Base-by-base conservation (phyloP, 2,329 filamentous ascomycete genomes). In the Nakataea oryzae region DNA sequence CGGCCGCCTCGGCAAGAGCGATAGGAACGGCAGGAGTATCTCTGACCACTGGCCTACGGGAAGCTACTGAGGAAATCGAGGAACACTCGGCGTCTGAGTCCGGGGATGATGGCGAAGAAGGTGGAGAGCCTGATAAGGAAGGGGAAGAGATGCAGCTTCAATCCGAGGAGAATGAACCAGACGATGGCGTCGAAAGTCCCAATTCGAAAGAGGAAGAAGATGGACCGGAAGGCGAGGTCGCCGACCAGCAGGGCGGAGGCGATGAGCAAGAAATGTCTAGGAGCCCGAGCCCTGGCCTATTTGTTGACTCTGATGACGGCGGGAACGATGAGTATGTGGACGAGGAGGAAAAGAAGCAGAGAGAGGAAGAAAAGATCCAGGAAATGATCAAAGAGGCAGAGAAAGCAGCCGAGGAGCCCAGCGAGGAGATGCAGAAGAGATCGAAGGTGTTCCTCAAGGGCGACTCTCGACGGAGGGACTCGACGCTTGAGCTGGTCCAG, bases 401-500 rank as follows among this genome's bases (percentile, higher is more conserved):
- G 58, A 66, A 66, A 14, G 58, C 66, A 5, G 62, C 63, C n/a
- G 63, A 66, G 3, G 65, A 65, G 21, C 61, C 66, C 8, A 72
- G 70, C n/a, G 74, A 76, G 59, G 75, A 78, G 28, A 70, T 71
- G 21, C 69, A 77, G 56, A 76, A 74, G 66, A 76, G 77, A 17
- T 74, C 72, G 11, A 69, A 74, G 32, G 68, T 70, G 61, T 75
- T 85, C 14, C 72, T 88, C 41, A 86, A 83, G 68, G 78, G 81
- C 17, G 72, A 76, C n/a, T 73, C 76, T 2, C 83, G 73, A 67
- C 80, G 81, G 62, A 88, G 86, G 68, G 79, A 86, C 65, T 77
- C 80, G 7, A 88, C 84, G 1, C 69, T 84, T 6, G 76, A 81
- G 30, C 74, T 88, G 1, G 74, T 79, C 62, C 79, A 80, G 61